These are phyloP conservation scores for Candida sithepensis DNA, from an alignment of 805 yeast genomes.

Conservation along the genomic window DNA sequence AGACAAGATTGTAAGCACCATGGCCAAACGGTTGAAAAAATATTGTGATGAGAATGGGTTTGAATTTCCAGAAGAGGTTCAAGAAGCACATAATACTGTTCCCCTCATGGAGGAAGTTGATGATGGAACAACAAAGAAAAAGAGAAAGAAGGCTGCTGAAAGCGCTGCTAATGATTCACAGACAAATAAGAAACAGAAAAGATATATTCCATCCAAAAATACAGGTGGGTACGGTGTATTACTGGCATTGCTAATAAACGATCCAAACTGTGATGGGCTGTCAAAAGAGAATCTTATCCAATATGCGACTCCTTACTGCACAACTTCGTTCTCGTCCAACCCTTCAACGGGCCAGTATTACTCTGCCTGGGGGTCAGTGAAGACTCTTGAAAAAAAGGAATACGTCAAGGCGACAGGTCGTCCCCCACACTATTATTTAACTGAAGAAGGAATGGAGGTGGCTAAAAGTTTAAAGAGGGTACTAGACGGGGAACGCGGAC, in stretches of 20 bases:
- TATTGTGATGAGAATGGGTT: conserved; percentile 58
- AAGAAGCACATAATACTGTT: not conserved
- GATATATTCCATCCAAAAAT: conserved; percentile 67
- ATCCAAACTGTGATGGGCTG: conserved; percentile 50
- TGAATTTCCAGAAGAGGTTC: conserved; percentile 35
- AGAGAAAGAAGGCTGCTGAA: too few species aligned
- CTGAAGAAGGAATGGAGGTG: conserved; percentile 64
- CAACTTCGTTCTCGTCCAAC: conserved; percentile 54
- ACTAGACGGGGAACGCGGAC: conserved; percentile 27
- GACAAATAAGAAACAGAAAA: conserved; percentile 19
- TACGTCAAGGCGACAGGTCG: conserved; percentile 54
- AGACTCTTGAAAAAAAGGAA: conserved; percentile 57
- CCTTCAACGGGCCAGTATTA: conserved; percentile 60
- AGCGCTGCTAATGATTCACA: not conserved
- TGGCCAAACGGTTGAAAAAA: conserved; percentile 43
- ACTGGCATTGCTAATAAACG: conserved; percentile 51
- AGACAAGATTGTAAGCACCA: conserved; percentile 52
- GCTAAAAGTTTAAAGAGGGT: conserved; percentile 54
- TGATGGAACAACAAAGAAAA: not conserved
- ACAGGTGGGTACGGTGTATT: conserved; percentile 86
- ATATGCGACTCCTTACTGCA: conserved; percentile 53
- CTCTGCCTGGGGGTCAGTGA: conserved; percentile 74
- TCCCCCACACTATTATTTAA: conserved; percentile 58
- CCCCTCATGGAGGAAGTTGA: too few species aligned
- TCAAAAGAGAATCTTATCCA: conserved; percentile 56